These are phyloP conservation scores for Oidiodendron maius DNA, from an alignment of 495 filamentous ascomycete genomes.

Conservation along the genomic window DNA sequence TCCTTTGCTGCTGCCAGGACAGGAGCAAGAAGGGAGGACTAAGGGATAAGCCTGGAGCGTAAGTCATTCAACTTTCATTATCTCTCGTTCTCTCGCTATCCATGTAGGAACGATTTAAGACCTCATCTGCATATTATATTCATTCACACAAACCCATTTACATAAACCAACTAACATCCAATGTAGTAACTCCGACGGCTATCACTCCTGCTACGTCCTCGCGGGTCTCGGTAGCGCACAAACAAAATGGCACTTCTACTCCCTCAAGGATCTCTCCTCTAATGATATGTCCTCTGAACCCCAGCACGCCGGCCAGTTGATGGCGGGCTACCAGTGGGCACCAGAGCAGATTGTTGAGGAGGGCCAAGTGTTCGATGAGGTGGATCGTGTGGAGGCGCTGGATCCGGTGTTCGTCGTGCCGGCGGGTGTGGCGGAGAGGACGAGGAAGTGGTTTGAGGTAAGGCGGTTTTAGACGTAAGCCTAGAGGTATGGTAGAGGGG, in stretches of 20 bases:
- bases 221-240: constrained; percentile 79
- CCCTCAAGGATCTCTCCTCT: too few species aligned
- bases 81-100: background rate
- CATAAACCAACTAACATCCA: background rate
- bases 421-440: constrained; percentile 55
- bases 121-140: too few species aligned
- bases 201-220: constrained; percentile 89
- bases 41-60: constrained; percentile 91
- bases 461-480: too few species aligned
- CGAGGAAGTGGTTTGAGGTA: constrained; percentile 56
- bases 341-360: constrained; percentile 29
- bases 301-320: constrained; percentile 18
- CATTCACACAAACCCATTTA: background rate
- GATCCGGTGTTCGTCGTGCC: constrained; percentile 89
- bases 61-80: too few species aligned
- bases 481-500: too few species aligned
- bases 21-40: constrained; percentile 65
- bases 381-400: constrained; percentile 47
- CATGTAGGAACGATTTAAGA: constrained; percentile 7
- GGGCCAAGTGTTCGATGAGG: constrained; percentile 42
- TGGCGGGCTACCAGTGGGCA: constrained; percentile 18
- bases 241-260: constrained; percentile 61
- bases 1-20: constrained; percentile 80
- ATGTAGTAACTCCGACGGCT: constrained; percentile 68
- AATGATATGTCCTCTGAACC: constrained; percentile 29